Base-by-base conservation (phyloP, 148 eudicot genomes). In the Rheum nobile region DNA sequence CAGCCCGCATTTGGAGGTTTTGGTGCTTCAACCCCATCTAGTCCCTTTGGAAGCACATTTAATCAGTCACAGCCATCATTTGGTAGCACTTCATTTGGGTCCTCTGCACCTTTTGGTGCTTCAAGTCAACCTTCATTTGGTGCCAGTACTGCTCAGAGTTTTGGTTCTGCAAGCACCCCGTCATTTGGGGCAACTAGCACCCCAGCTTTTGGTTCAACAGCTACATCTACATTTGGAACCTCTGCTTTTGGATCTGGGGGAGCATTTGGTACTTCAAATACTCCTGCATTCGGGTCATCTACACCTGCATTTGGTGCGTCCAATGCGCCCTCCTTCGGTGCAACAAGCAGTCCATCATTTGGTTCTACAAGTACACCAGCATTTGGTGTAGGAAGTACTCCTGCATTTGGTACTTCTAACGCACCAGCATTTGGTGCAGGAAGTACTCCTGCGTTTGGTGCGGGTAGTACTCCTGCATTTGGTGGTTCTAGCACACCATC, bases 1-100 rank as follows among this genome's bases (percentile, higher is more conserved):
- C 88, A 91, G 82, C 89, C 97, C 63, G 82, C 82, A 19, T 95
- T 95, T 84, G 96, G 96, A 75, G 93, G 89, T 74, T 90, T 91
- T 87, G 96, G 96, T 71, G 80, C 96, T 41, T 80, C 68, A 54
- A 72, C 89, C 43, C 96, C 80, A 72, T 70, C 96, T 75, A 91
- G 90, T 80, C 98, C 96, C n/a, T 91, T 90, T 79, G 99, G 97
- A 73, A 82, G 91, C 79, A 83, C 98, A 73, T 80, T 81, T 79
- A 93, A 83, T 76, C 97, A 90, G 81, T 85, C 96, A 57, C 99
- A 95, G 77, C 92, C 99, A 21, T 88, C 96, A 8, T 90, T 91
- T 80, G 94, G 98, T 26, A 91, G 84, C 82, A 88, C 72, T 83
- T 42, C 79, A 32, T 88, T 93, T 82, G 92, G 94, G 34, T 85